A percentile compares a stretch with the other conserved stretches of the same genome.
Conservation (phyloP, 805 yeast genomes). For the Priceomyces castillae region DNA sequence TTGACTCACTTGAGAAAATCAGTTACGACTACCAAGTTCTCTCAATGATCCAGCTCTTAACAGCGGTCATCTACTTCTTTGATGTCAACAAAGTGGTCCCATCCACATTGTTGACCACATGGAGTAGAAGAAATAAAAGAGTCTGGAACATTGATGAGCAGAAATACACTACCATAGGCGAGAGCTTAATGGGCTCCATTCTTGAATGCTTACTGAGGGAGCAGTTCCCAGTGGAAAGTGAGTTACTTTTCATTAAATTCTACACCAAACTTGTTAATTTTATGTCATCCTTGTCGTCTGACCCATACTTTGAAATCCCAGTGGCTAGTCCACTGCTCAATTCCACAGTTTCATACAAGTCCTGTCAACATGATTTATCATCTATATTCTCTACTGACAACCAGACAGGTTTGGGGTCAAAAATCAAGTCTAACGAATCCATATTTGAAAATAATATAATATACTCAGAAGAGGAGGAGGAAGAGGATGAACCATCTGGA, state of each 20-base stretch:
- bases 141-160: conserved; percentile 14
- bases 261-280: conserved; percentile 6
- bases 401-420: neutral
- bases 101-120: conserved; percentile 6
- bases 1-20: conserved; percentile 7
- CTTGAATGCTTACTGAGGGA: conserved; percentile 8
- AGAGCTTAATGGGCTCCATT: conserved; percentile 13
- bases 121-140: conserved; percentile 16
- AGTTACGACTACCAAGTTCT: conserved; percentile 15
- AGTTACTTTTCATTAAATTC: conserved; percentile 10
- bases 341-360: neutral
- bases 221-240: conserved; percentile 9
- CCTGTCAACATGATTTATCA: neutral
- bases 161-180: conserved; percentile 18
- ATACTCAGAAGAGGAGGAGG: neutral
- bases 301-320: conserved; percentile 7
- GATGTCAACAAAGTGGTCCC: conserved; percentile 14
- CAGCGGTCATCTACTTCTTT: conserved; percentile 13
- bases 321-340: neutral
- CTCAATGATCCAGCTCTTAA: conserved; percentile 16
- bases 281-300: conserved; percentile 5
- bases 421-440: neutral
- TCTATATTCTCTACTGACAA: neutral
- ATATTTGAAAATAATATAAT: neutral
- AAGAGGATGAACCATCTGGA: no score